Percentiles rank a stretch among this genome's conserved stretches.
Evolutionary conservation across 208 protist species (phyloP).

Genomic region (Trypanosoma scelopori): DNA sequence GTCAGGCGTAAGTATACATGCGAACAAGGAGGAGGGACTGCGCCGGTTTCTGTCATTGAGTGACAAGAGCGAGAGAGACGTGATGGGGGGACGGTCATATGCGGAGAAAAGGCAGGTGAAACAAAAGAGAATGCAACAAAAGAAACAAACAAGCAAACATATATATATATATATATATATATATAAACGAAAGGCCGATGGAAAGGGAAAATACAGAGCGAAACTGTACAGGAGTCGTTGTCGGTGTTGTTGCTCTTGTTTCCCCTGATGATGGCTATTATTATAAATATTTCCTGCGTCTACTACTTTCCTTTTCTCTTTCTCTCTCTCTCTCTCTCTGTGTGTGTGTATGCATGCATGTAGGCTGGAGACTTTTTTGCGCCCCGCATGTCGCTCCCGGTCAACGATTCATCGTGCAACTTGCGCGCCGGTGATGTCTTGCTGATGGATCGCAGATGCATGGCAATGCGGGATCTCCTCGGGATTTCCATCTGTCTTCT

Average conservation of each 20-base stretch:
- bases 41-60: too few species aligned
- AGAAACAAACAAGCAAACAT: too few species aligned
- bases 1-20: too few species aligned
- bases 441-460: constrained; percentile 82
- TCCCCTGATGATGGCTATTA: too few species aligned
- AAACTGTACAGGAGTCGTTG: too few species aligned
- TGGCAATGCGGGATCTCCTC: constrained; percentile 68
- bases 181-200: too few species aligned
- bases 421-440: constrained; percentile 68
- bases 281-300: constrained; percentile 11
- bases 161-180: too few species aligned
- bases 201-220: not conserved
- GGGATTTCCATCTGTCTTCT: constrained; percentile 64
- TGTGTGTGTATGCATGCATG: not conserved
- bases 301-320: constrained; percentile 5
- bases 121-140: constrained; percentile 1
- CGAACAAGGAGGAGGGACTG: too few species aligned
- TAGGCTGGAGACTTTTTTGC: not conserved
- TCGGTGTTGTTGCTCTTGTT: too few species aligned
- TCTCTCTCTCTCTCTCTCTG: not conserved
- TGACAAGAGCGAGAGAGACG: too few species aligned
- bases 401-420: constrained; percentile 5
- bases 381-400: not conserved
- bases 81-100: not conserved
- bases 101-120: not conserved